phyloP scores from a whole-genome alignment of 2,329 filamentous ascomycete species.

The Venturia effusa region DNA sequence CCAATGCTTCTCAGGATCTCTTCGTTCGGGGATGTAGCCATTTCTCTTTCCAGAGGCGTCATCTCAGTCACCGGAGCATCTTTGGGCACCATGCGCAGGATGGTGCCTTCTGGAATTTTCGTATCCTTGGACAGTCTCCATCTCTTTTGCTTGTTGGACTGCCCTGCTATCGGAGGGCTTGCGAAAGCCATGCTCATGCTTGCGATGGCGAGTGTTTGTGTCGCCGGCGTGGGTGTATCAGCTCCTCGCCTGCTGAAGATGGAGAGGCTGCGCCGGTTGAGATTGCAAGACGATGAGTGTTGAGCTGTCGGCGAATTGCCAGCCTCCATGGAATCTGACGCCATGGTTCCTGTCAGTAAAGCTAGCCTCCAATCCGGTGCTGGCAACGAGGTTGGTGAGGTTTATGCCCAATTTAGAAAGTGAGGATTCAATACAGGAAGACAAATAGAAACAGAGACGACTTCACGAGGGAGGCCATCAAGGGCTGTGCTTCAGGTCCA shows the following conservation, averaged over 20 bases:
- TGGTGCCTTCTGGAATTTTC: conserved; percentile 17
- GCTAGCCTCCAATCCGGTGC: background rate
- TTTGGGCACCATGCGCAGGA: conserved; percentile 25
- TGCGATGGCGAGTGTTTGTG: conserved; percentile 11
- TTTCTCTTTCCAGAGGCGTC: conserved; percentile 23
- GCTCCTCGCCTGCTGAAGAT: conserved; percentile 39
- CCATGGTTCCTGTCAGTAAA: background rate
- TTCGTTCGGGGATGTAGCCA: conserved; percentile 30
- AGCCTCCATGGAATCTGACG: background rate
- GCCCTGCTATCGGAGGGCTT: conserved; percentile 10
- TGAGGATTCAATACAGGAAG: background rate
- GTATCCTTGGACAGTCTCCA: conserved; percentile 3
- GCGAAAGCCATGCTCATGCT: conserved; percentile 11
- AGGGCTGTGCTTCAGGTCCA: conserved; percentile 5
- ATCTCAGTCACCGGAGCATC: conserved; percentile 14
- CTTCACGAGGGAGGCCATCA: background rate
- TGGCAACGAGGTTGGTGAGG: background rate
- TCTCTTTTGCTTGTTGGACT: conserved; percentile 9
- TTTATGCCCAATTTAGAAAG: background rate
- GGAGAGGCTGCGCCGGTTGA: conserved; percentile 41
- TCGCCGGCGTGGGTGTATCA: conserved; percentile 13
- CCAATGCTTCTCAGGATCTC: conserved; percentile 28
- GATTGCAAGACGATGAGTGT: background rate
- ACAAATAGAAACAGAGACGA: background rate
- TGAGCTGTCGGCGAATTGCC: background rate